Evolutionary conservation across 2,329 filamentous ascomycete species (phyloP), one percentile per base, ranked within the genome.

Genomic region (Pyricularia pennisetigena): DNA sequence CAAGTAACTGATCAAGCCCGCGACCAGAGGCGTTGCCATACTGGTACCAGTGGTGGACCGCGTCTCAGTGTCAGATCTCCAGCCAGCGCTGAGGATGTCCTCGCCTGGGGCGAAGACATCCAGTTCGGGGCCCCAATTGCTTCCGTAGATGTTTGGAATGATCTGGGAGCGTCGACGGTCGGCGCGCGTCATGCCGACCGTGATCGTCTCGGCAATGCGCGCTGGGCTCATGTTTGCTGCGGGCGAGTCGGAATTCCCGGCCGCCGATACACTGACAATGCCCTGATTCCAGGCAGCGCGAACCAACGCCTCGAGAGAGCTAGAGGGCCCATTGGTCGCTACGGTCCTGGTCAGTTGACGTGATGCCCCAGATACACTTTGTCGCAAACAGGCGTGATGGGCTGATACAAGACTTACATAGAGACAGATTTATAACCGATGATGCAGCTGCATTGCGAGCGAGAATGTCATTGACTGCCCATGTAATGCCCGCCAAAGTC

Each of bases 391-490:
- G 59, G 14, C 59, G 12, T 9, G 12, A 9, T 49, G 23, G 59
- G n/a, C 8, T n/a, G 9, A n/a, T 20, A 6, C n/a, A 12, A 41
- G 30, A 65, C 63, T 65, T n/a, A 65, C 63, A 30, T 3, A 88
- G 80, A 4, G 86, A 88, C 84, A 88, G 85, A 81, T 87, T 88
- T 80, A 88, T 83, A 71, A 88, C 82, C 68, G 83, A 80, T 73
- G 84, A 86, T 73, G 83, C 83, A 20, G 70, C 69, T 32, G 81
- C 75, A 28, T 78, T 78, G 70, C 77, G 78, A 35, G 75, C 69
- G 57, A 74, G 71, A 61, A 78, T 84, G 70, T 86, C 81, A 24
- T 81, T 71, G 63, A 80, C 78, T 64, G 86, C 74, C 70, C 80
- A 88, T 72, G 87, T 80, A 77, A 90, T 82, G 70, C 87, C 88